Evolutionary conservation across 441 rosid species (phyloP).

Genomic region (Gossypium gossypioides): DNA sequence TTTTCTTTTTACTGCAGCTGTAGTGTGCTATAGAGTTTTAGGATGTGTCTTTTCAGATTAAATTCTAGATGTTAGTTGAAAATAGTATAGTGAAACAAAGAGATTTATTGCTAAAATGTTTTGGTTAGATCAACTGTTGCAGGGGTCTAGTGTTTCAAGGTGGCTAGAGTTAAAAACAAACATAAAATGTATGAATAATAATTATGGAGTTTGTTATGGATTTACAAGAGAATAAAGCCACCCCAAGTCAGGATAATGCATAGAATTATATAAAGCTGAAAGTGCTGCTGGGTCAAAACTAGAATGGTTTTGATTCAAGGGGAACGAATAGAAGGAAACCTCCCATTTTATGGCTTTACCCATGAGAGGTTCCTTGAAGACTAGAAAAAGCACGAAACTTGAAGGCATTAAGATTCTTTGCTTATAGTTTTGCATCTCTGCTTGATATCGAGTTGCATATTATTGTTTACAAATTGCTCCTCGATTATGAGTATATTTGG

Average conservation of each 20-base stretch:
- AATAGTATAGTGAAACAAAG: not conserved
- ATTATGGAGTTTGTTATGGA: slow-evolving; percentile 5
- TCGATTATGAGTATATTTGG: not conserved
- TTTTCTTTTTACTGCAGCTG: no score
- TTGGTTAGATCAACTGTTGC: slow-evolving; percentile 4
- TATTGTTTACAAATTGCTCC: slow-evolving; percentile 1
- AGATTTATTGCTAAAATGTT: not conserved
- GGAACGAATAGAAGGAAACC: not conserved
- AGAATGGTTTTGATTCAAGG: slow-evolving; percentile 1
- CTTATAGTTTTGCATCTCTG: not conserved
- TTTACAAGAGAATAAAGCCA: not conserved
- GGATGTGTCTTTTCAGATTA: not conserved
- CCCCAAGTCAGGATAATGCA: not conserved
- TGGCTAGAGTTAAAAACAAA: not conserved
- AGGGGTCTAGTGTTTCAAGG: not conserved
- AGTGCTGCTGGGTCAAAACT: not conserved
- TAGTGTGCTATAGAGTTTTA: not conserved
- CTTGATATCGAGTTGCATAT: not conserved
- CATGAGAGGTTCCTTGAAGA: not conserved
- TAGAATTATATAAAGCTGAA: not conserved
- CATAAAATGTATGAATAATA: not conserved
- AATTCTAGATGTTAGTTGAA: not conserved
- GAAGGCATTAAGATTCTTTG: not conserved
- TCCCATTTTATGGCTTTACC: not conserved
- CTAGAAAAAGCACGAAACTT: not conserved